Base-by-base conservation (phyloP, 106 monocot species). In the Allium sativum region DNA sequence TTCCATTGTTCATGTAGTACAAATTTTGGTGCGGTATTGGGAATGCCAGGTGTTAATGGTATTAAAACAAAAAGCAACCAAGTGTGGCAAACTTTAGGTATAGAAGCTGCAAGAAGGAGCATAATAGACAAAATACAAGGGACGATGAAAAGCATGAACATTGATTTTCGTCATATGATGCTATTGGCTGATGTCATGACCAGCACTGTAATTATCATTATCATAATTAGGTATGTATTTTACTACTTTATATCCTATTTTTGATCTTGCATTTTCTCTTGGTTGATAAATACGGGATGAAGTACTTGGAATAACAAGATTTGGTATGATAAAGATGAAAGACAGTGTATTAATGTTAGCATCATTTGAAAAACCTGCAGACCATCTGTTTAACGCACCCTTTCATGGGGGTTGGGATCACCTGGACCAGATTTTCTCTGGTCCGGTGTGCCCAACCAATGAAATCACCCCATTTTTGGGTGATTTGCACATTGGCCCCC, bases 171-270 rank as follows among this genome's bases (percentile, higher is more conserved):
- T 19, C 98, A 98, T 70, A 98, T 92, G 92, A 98, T 82, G 87
- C 91, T 98, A 40, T 63, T 98, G 68, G 87, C 98, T 55, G 98
- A 98, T 79, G 71, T 98, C 19, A 98, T 98, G 88, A 98, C 92
- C 44, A 92, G 67, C 55, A 92, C 80, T 58, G 98, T 98, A 73
- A 67, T 59, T 48, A 16, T 61, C 45, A 19, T 65, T 42, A 31
- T 31, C 31, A 31, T 31, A 0, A 31, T 31, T 31, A 5, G 31
- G 31, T 3, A 31, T 31, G 31, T 31, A 2, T 31, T 31, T 31
- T 31, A 31, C 31, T 31, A 31, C 31, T 31, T 31, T 31, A 31
- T 31, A 5, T 31, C 31, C 2, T 31, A 31, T 31, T 31, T 31
- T 31, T 31, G 5, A 31, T 2, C 31, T 3, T 31, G 31, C 5